Conservation (phyloP, 2,329 filamentous ascomycete species). For the Grosmannia penicillata region DNA sequence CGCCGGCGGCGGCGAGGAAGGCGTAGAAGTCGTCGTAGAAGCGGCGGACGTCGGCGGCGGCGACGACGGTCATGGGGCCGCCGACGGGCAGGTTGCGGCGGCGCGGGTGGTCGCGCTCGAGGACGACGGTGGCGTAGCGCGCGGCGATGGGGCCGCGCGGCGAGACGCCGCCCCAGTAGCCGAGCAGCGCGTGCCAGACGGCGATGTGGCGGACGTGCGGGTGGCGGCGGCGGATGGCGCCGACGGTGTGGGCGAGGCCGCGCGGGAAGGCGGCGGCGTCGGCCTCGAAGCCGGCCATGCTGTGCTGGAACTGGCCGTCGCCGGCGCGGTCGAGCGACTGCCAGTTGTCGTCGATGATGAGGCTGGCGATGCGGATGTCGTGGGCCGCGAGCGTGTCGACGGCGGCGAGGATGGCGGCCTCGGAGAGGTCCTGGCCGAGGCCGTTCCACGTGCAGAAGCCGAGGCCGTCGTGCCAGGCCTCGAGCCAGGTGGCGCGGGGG, state of each 20-base stretch:
- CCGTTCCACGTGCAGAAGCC: slow-evolving; percentile 97
- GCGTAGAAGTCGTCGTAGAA: slow-evolving; percentile 88
- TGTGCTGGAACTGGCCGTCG: slow-evolving; percentile 37
- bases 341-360: slow-evolving; percentile 98
- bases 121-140: slow-evolving; percentile 59
- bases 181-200: slow-evolving; percentile 81
- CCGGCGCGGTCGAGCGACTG: slow-evolving; percentile 49
- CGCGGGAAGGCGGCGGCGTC: slow-evolving; percentile 63
- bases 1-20: slow-evolving; percentile 58
- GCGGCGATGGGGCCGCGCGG: slow-evolving; percentile 58
- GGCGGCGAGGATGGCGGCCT: slow-evolving; percentile 63
- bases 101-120: slow-evolving; percentile 32
- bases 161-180: slow-evolving; percentile 86
- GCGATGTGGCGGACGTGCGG: slow-evolving; percentile 68
- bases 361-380: slow-evolving; percentile 62
- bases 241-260: slow-evolving; percentile 59
- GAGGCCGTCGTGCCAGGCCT: slow-evolving; percentile 84
- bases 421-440: slow-evolving; percentile 68
- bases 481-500: slow-evolving; percentile 53
- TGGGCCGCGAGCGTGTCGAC: slow-evolving; percentile 55
- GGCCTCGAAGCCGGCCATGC: slow-evolving; percentile 78
- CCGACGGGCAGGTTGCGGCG: slow-evolving; percentile 34
- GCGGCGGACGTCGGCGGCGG: slow-evolving; percentile 53
- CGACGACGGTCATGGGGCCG: slow-evolving; percentile 58
- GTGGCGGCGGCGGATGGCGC: slow-evolving; percentile 52